Evolutionary conservation across 345 rosid genomes (phyloP).

Genomic region (Citrus australasica): DNA sequence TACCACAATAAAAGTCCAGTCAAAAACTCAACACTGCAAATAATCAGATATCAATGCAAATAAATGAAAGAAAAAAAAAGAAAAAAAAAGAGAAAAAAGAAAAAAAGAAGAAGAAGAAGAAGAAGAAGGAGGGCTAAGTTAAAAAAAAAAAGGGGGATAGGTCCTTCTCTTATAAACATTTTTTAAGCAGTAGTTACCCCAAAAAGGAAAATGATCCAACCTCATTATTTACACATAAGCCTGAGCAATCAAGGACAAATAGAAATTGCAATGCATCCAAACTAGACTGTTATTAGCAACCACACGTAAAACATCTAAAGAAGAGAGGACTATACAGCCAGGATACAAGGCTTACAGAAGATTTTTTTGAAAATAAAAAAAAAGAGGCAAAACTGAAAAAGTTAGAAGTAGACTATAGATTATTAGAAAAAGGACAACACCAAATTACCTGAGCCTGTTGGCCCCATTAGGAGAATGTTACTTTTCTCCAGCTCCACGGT

Average conservation of each 20-base stretch:
- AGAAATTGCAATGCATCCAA: background rate
- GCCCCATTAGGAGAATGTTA: constrained; percentile 98
- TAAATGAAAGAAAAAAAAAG: no score
- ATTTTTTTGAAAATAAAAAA: background rate
- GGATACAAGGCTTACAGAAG: background rate
- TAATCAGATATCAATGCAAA: background rate
- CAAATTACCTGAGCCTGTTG: constrained; percentile 93
- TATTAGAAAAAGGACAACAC: background rate
- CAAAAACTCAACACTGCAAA: background rate
- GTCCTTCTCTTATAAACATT: background rate
- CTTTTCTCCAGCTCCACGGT: constrained; percentile 96
- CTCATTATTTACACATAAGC: background rate
- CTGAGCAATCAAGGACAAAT: background rate
- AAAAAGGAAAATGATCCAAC: background rate
- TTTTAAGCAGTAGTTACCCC: background rate
- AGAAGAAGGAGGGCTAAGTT: no score
- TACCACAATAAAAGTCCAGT: background rate
- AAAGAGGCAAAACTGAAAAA: background rate
- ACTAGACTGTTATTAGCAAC: background rate
- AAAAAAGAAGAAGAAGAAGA: background rate
- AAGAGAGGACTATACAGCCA: background rate
- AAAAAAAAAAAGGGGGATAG: background rate
- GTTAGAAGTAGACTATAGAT: background rate
- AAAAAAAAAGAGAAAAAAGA: background rate
- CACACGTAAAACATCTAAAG: background rate